Evolutionary conservation across 345 rosid species (phyloP).

Genomic region (Acer negundo): DNA sequence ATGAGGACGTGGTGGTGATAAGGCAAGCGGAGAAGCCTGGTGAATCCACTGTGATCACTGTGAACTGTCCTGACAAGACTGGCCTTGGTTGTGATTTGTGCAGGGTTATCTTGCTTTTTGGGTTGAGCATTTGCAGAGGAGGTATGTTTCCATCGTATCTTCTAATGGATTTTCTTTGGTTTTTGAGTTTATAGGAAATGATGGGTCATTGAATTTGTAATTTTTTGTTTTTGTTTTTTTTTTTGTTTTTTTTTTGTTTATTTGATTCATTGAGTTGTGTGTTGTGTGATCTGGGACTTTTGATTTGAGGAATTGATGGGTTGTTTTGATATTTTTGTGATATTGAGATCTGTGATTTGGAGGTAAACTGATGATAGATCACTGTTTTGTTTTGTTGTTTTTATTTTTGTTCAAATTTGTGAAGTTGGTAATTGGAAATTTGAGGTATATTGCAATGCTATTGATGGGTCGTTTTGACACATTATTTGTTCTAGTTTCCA

Average conservation of each 20-base stretch:
- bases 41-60: conserved; percentile 50
- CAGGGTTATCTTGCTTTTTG: conserved; percentile 59
- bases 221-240: too few species aligned
- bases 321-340: background rate
- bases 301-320: conserved; percentile 4
- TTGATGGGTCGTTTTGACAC: background rate
- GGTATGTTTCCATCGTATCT: conserved; percentile 32
- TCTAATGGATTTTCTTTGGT: background rate
- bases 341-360: conserved; percentile 2
- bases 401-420: conserved; percentile 5
- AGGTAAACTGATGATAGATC: conserved; percentile 10
- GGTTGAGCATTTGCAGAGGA: conserved; percentile 62
- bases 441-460: background rate
- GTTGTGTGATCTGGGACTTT: conserved; percentile 1
- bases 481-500: background rate
- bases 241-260: background rate
- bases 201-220: background rate
- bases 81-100: conserved; percentile 76
- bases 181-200: background rate
- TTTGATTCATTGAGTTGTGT: background rate
- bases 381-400: background rate
- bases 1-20: conserved; percentile 59
- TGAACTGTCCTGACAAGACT: conserved; percentile 73
- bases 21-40: conserved; percentile 41
- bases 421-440: background rate